Evolutionary conservation across 148 eudicot genomes (phyloP).

Genomic region (Cornus suecica): DNA sequence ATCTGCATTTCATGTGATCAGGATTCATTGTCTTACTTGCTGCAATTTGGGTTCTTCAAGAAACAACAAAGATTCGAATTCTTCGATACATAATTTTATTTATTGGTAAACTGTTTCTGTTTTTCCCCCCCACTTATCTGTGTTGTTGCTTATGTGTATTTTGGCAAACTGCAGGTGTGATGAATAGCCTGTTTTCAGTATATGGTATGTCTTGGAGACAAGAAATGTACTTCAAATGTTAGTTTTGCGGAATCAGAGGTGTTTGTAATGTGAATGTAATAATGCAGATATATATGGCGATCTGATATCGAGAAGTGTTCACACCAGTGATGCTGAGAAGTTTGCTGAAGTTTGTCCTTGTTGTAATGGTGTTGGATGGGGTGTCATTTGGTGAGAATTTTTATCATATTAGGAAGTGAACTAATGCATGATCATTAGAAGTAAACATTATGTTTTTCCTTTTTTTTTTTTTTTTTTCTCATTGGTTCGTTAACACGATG

Average conservation of each 20-base stretch:
- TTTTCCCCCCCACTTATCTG: no score
- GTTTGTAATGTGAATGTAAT: slow-evolving; percentile 11
- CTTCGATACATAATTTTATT: slow-evolving; percentile 90
- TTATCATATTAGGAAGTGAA: neutral
- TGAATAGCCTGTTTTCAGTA: slow-evolving; percentile 96
- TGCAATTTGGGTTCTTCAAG: slow-evolving; percentile 85
- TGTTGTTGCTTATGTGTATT: slow-evolving; percentile 8
- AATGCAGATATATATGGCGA: slow-evolving; percentile 88
- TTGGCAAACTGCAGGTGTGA: slow-evolving; percentile 68
- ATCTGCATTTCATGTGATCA: slow-evolving; percentile 25
- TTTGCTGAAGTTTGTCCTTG: slow-evolving; percentile 97
- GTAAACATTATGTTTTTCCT: no score
- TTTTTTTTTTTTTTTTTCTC: neutral
- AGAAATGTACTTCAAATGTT: slow-evolving; percentile 2
- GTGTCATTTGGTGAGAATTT: slow-evolving; percentile 77
- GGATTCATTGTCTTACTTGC: slow-evolving; percentile 88
- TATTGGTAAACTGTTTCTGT: slow-evolving; percentile 56
- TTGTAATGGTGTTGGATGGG: slow-evolving; percentile 95
- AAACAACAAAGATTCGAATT: slow-evolving; percentile 60
- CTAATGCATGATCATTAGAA: neutral
- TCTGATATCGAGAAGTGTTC: slow-evolving; percentile 86
- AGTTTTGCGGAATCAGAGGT: neutral
- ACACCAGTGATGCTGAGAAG: slow-evolving; percentile 96
- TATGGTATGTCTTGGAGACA: slow-evolving; percentile 48
- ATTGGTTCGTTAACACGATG: neutral